Evolutionary conservation across 169 alveolate species (phyloP).

Genomic region (Ichthyophthirius multifiliis): DNA sequence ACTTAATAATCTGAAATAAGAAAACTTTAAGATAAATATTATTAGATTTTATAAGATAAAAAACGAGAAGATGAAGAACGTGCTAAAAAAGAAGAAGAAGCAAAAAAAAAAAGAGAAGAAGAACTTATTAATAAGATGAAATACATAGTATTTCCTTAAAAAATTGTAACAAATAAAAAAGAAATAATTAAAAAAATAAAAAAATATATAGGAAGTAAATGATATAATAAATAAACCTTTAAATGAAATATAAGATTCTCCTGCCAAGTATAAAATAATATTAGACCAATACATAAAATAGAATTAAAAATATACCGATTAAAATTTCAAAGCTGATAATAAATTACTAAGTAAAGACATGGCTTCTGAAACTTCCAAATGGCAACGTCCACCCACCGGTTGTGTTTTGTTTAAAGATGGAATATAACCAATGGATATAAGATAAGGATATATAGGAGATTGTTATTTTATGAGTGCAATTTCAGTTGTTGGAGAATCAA

Average conservation of each 20-base stretch:
- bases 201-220: neutral
- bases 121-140: neutral
- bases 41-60: neutral
- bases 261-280: slow-evolving; percentile 17
- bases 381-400: slow-evolving; percentile 14
- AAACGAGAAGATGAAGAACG: neutral
- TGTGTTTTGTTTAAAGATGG: slow-evolving; percentile 5
- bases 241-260: slow-evolving; percentile 1
- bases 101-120: slow-evolving; percentile 9
- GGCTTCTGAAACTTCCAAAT: neutral
- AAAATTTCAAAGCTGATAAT: neutral
- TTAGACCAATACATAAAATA: neutral
- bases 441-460: slow-evolving; percentile 51
- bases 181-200: neutral
- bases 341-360: neutral
- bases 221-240: neutral
- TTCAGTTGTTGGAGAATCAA: slow-evolving; percentile 26
- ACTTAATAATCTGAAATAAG: neutral
- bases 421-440: slow-evolving; percentile 29
- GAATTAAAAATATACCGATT: neutral
- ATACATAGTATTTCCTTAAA: too few species aligned
- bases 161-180: neutral
- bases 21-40: neutral
- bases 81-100: slow-evolving; percentile 7
- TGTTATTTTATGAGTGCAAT: slow-evolving; percentile 44